Base-by-base conservation (phyloP, 179 eudicot genomes). In the Camellia oleifera region DNA sequence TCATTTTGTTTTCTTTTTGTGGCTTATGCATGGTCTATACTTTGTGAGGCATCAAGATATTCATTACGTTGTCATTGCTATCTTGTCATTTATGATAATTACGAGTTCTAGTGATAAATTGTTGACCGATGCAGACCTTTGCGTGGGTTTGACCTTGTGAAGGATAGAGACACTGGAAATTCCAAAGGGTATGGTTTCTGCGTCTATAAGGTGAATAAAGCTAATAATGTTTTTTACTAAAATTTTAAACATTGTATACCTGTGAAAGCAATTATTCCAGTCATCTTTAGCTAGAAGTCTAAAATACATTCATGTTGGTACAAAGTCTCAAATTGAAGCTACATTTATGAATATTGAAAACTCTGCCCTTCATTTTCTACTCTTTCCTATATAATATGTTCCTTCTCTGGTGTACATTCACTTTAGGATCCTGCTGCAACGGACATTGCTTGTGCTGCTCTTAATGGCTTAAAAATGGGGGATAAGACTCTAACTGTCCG, bases 121-220 rank as follows among this genome's bases (percentile, higher is more conserved):
- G 23, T 69, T 77, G 77, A 67, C 75, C 58, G 53, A 14, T 80
- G 75, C 83, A 89, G 94, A 81, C 88, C 93, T 67, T 80, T 93
- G 85, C 91, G 91, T 75, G 96, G 93, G 69, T 92, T 93, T 85
- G 96, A 93, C 79, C 91, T 93, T 69, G 97, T 92, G 78, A 93
- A 92, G 88, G 97, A 93, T 81, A 90, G 94, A 84, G 97, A 93
- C 75, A 92, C 95, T 0, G 97, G 97, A 70, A 93, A 92, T 78
- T 92, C 97, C 20, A 93, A 92, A 86, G 97, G 97, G 79, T 93
- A 93, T 85, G 97, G 93, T 53, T 93, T 93, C 82, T 93, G 97
- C 71, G 83, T 88, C 48, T 93, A 93, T 78, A 87, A 90, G 97
- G 97, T 94, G 78, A 85, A 77, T 79, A 46, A 42, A 70, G 58